A percentile compares a stretch with the other conserved stretches of the same genome.
Conservation (phyloP, 1,284 basidiomycete genomes). For the Agroathelia rolfsii region DNA sequence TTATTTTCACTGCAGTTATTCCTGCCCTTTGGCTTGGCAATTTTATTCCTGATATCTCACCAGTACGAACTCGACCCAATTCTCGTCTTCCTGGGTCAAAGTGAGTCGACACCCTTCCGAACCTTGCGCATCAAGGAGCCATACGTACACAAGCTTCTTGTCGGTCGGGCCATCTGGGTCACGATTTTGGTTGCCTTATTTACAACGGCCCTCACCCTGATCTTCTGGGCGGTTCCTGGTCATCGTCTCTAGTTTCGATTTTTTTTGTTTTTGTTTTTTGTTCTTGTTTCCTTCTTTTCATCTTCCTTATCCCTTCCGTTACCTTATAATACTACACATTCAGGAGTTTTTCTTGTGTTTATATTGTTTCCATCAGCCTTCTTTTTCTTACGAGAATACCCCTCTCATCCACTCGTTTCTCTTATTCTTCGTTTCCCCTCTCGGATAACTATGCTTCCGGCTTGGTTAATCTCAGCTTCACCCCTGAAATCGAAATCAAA, state of each 20-base stretch:
- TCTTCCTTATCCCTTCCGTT: too few relatives aligned
- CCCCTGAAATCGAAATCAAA: too few relatives aligned
- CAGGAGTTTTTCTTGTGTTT: too few relatives aligned
- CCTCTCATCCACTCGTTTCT: too few relatives aligned
- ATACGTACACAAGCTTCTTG: slow-evolving; percentile 83
- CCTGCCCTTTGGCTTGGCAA: slow-evolving; percentile 86
- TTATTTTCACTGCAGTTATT: slow-evolving; percentile 56
- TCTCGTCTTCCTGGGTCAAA: slow-evolving; percentile 76
- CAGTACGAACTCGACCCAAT: slow-evolving; percentile 96
- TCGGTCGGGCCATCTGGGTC: slow-evolving; percentile 84
- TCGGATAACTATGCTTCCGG: too few relatives aligned
- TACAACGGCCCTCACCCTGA: slow-evolving; percentile 67
- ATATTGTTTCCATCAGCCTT: too few relatives aligned
- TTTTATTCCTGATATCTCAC: slow-evolving; percentile 85
- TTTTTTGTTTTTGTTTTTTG: too few relatives aligned
- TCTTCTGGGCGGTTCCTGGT: slow-evolving; percentile 90
- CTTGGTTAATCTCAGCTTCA: too few relatives aligned
- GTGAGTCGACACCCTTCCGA: slow-evolving; percentile 88
- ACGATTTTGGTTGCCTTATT: slow-evolving; percentile 59
- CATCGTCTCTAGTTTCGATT: slow-evolving; percentile 70
- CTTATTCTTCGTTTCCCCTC: too few relatives aligned
- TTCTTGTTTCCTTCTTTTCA: too few relatives aligned
- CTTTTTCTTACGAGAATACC: too few relatives aligned
- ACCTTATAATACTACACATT: too few relatives aligned
- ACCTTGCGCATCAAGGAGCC: slow-evolving; percentile 83